These are phyloP conservation scores for Acacia concinna DNA, from an alignment of 331 rosid species.

Conservation along the genomic window DNA sequence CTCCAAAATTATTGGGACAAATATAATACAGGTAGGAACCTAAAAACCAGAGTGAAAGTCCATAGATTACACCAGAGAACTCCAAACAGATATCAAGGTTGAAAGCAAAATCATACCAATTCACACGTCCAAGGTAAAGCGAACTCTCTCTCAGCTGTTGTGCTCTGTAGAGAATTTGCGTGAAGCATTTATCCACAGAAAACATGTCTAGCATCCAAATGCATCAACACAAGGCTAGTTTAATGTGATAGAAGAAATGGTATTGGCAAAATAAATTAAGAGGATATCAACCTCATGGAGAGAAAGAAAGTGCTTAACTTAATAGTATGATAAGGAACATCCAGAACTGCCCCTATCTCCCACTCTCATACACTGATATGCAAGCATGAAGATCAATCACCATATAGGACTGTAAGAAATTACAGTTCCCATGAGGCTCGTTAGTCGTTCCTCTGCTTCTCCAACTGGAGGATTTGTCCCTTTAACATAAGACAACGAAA, in stretches of 20 bases:
- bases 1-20: conserved; percentile 11
- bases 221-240: conserved; percentile 22
- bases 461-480: too few relatives aligned
- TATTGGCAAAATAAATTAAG: neutral
- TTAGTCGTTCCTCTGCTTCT: too few relatives aligned
- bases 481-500: too few relatives aligned
- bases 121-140: conserved; percentile 99
- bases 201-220: conserved; percentile 53
- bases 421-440: too few relatives aligned
- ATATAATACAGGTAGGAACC: conserved; percentile 18
- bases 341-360: conserved; percentile 16
- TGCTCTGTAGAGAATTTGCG: conserved; percentile 86
- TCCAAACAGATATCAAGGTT: conserved; percentile 2
- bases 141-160: conserved; percentile 92
- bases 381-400: conserved; percentile 5
- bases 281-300: conserved; percentile 19
- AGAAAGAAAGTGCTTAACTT: conserved; percentile 20
- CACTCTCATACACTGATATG: neutral
- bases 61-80: conserved; percentile 32
- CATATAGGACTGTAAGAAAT: neutral
- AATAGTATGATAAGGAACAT: neutral
- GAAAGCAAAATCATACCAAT: conserved; percentile 61
- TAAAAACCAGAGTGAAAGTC: conserved; percentile 15
- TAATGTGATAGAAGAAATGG: neutral
- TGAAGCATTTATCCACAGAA: conserved; percentile 66